Evolutionary conservation across 1,284 basidiomycete genomes (phyloP).

Genomic region (Ustanciosporium gigantosporum): DNA sequence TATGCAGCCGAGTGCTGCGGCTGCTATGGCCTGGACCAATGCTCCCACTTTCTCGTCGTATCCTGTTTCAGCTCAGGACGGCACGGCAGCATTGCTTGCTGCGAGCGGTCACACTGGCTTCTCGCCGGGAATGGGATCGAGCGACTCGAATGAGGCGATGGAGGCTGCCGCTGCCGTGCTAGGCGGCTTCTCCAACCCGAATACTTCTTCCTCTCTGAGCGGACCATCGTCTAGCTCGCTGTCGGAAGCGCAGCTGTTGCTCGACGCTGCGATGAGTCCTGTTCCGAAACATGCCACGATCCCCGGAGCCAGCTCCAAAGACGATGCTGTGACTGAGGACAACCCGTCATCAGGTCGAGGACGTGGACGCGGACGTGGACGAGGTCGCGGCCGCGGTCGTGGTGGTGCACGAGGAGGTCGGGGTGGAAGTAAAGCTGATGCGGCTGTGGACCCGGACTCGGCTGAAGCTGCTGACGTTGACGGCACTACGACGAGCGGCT

Average conservation of each 20-base stretch:
- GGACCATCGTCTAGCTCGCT: constrained; percentile 21
- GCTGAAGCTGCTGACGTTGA: constrained; percentile 1
- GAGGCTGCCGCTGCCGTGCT: constrained; percentile 41
- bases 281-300: constrained; percentile 30
- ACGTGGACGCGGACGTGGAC: constrained; percentile 22
- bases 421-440: neutral
- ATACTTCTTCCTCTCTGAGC: constrained; percentile 2
- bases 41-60: constrained; percentile 19
- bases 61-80: constrained; percentile 32
- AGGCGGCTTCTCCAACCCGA: constrained; percentile 34
- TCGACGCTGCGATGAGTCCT: constrained; percentile 45
- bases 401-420: neutral
- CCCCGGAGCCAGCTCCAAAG: constrained; percentile 5
- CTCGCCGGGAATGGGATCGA: constrained; percentile 32
- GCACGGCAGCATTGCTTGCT: constrained; percentile 33
- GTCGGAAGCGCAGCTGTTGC: constrained; percentile 36
- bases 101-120: constrained; percentile 38
- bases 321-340: constrained; percentile 1
- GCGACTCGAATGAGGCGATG: constrained; percentile 43
- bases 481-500: no score
- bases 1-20: constrained; percentile 2
- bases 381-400: constrained; percentile 5
- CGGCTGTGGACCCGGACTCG: constrained; percentile 5
- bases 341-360: constrained; percentile 25
- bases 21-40: constrained; percentile 18